Evolutionary conservation across 1,284 basidiomycete species (phyloP), one percentile per base, ranked within the genome.

Genomic region (Papiliotrema terrestris): DNA sequence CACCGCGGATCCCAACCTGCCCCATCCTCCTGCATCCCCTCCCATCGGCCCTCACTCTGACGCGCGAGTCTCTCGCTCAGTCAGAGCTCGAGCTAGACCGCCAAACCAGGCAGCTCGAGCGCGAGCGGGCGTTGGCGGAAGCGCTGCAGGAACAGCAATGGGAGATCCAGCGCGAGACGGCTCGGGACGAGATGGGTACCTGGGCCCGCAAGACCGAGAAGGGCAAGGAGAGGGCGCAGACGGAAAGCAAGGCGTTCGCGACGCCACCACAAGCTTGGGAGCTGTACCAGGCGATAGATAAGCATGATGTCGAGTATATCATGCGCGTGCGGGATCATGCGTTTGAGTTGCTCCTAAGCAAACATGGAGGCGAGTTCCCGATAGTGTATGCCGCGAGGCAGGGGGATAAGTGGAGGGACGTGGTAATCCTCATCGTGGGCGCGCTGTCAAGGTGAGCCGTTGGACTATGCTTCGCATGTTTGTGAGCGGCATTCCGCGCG

Each of bases 231-330:
- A 62, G 49, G 26, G 47, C 52, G 5, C 37, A 20, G 58, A 49
- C 15, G 38, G 41, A 61, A 19, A 64, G 63, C 1, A 63, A 59
- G 54, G 61, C 59, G 8, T 77, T 77, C 49, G 50, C 54, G 6
- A 53, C 60, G 19, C 73, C 73, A n/a, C 76, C 76, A 8, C 71
- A 76, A 52, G 74, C 76, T 13, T 77, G 71, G 49, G 74, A 77
- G 59, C 64, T 77, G 8, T 77, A 77, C 55, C 56, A 64, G 44
- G 76, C 76, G 3, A 77, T 77, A n/a, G 76, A 77, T 45, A 66
- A 67, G 51, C 68, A 73, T 49, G 72, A 77, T 62, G 66, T 77
- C 42, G 71, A 75, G 42, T 76, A 66, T 52, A 75, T 77, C 55
- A 72, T 72, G 68, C 56, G 75, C 15, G 73, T 76, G 14, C 58